Evolutionary conservation across 441 rosid genomes (phyloP), one percentile per base, ranked within the genome.

Genomic region (Gossypium gossypioides): DNA sequence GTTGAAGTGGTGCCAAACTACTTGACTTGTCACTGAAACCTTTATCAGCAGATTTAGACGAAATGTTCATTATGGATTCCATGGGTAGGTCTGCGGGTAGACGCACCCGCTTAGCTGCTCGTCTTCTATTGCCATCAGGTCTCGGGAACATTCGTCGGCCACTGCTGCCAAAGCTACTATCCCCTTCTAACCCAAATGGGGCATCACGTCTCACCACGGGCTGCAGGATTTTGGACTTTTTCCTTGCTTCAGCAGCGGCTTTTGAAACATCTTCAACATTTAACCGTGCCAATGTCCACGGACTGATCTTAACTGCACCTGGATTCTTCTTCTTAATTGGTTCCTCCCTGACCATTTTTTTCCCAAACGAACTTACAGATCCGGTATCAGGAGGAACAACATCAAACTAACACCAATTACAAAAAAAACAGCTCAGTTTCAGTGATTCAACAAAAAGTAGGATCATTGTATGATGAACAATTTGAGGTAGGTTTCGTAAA

Each of bases 241-340:
- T 92, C 72, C 97, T 86, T 55, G 97, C 99, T 82, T 91, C 97
- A 69, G 99, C 93, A 34, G 99, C 99, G 40, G 97, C 96, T 81
- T 82, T 92, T 5, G 99, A 87, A 44, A 95, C 89, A 75, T 92
- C 98, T 82, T 95, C 99, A 1, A 96, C 97, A 42, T 92, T 92
- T 76, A 95, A 81, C 15, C 96, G 86, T 13, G 97, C 97, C 76
- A 95, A 84, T 15, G 95, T 86, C 99, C 97, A 95, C 1, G 99
- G 99, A 77, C 96, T 92, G 66, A 95, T 92, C 85, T 86, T 92
- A 52, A 95, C 96, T 56, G 87, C 83, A 42, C 81, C 86, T 0
- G 86, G 84, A 73, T 87, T 91, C 89, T 89, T 92, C 75, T 83
- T 89, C 90, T 86, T 91, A 52, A 75, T 68, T 0, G 86, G 90